Conservation (phyloP, 2,329 filamentous ascomycete species). For the Pestalotiopsis sp. region DNA sequence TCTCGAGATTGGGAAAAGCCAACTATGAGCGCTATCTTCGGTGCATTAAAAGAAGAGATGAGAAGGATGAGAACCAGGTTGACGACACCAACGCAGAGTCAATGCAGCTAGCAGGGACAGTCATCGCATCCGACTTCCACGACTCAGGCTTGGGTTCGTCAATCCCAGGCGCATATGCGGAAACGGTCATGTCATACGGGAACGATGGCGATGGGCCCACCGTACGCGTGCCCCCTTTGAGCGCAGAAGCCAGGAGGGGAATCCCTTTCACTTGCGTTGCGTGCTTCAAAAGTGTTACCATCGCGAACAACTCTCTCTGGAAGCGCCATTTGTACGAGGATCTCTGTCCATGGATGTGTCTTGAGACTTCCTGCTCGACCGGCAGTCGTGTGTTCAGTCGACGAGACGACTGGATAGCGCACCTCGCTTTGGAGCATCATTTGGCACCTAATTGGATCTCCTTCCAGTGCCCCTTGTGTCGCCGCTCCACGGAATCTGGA, state of each 20-base stretch:
- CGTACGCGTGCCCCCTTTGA: background rate
- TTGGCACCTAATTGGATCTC: background rate
- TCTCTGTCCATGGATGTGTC: background rate
- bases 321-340: slow-evolving; percentile 3
- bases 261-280: background rate
- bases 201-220: too few species aligned
- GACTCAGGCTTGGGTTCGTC: too few species aligned
- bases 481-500: too few species aligned
- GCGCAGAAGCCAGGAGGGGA: background rate
- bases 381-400: background rate
- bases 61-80: too few species aligned
- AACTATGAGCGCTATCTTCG: too few species aligned
- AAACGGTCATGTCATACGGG: slow-evolving; percentile 6
- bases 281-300: background rate
- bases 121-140: too few species aligned
- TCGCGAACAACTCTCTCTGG: background rate
- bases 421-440: background rate
- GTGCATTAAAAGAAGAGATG: too few species aligned
- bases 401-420: background rate
- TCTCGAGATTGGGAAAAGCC: too few species aligned
- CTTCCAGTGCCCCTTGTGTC: background rate
- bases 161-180: background rate
- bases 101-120: too few species aligned
- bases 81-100: too few species aligned
- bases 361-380: background rate